phyloP scores from a whole-genome alignment of 2,329 filamentous ascomycete species.

The Apiospora rasikravindrae region DNA sequence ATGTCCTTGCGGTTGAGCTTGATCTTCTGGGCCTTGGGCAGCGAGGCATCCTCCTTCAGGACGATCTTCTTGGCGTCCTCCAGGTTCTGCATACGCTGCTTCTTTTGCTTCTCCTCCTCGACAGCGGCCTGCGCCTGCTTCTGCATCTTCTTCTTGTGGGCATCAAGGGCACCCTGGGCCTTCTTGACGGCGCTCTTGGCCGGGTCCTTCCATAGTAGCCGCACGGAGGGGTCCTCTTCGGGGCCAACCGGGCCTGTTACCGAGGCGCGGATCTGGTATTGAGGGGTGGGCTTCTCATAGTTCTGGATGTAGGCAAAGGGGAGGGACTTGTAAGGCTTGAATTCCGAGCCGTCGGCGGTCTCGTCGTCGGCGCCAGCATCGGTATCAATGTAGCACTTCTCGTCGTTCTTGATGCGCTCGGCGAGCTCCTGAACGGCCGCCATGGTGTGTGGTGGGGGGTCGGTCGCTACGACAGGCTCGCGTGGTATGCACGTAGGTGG shows the following conservation, averaged over 20 bases:
- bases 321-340: constrained; percentile 81
- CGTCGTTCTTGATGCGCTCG: constrained; percentile 53
- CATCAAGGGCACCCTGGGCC: constrained; percentile 74
- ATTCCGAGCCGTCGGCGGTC: constrained; percentile 69
- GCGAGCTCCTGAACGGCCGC: constrained; percentile 55
- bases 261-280: constrained; percentile 73
- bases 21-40: constrained; percentile 78
- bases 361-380: constrained; percentile 76
- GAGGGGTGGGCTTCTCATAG: constrained; percentile 59
- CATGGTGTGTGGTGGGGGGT: constrained; percentile 38
- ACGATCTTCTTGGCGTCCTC: constrained; percentile 84
- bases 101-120: constrained; percentile 73
- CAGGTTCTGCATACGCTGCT: constrained; percentile 70
- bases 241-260: constrained; percentile 64
- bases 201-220: constrained; percentile 78
- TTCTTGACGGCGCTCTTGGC: constrained; percentile 89
- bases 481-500: background rate
- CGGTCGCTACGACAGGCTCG: constrained; percentile 15
- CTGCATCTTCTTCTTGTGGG: constrained; percentile 82
- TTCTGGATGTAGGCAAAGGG: constrained; percentile 78
- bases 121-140: constrained; percentile 77
- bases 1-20: constrained; percentile 74
- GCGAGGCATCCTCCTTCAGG: constrained; percentile 71
- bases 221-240: constrained; percentile 67
- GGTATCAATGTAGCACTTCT: constrained; percentile 77